Evolutionary conservation across 352 stramenopile genomes (phyloP).

Genomic region (Globisporangium abappressorium): DNA sequence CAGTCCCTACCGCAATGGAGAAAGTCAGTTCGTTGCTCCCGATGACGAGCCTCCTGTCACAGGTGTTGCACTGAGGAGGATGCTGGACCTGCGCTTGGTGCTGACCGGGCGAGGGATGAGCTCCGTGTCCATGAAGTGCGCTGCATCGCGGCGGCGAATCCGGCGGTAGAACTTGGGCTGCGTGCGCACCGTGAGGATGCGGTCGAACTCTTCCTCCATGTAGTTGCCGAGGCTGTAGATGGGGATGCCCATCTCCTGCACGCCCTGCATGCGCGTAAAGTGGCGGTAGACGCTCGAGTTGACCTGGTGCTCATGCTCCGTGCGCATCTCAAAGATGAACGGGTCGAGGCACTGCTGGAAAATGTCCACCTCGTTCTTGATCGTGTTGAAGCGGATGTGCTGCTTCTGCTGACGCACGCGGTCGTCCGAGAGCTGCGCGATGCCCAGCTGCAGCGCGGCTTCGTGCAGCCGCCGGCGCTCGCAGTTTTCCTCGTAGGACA

Average conservation of each 20-base stretch:
- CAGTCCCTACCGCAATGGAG: background rate
- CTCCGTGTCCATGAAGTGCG: slow-evolving; percentile 55
- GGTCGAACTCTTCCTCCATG: slow-evolving; percentile 40
- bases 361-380: slow-evolving; percentile 79
- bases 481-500: slow-evolving; percentile 26
- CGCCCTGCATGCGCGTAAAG: slow-evolving; percentile 50
- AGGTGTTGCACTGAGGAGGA: slow-evolving; percentile 3
- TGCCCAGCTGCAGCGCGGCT: slow-evolving; percentile 45
- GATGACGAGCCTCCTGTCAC: slow-evolving; percentile 4
- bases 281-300: slow-evolving; percentile 77
- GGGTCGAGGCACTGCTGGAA: slow-evolving; percentile 74
- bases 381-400: slow-evolving; percentile 55
- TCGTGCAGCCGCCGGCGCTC: slow-evolving; percentile 33
- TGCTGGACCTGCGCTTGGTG: slow-evolving; percentile 6
- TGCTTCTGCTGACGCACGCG: slow-evolving; percentile 51
- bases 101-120: slow-evolving; percentile 42
- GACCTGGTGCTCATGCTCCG: slow-evolving; percentile 47
- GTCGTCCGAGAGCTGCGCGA: slow-evolving; percentile 56
- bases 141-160: slow-evolving; percentile 46
- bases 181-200: slow-evolving; percentile 48
- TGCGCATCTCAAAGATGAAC: slow-evolving; percentile 61
- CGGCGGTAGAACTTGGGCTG: slow-evolving; percentile 46
- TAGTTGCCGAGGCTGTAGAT: slow-evolving; percentile 72
- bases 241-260: slow-evolving; percentile 71
- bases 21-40: background rate